A percentile compares a stretch with the other conserved stretches of the same genome.
Evolutionary conservation across 495 filamentous ascomycete genomes (phyloP).

Genomic region (Geoglossum glabrum): DNA sequence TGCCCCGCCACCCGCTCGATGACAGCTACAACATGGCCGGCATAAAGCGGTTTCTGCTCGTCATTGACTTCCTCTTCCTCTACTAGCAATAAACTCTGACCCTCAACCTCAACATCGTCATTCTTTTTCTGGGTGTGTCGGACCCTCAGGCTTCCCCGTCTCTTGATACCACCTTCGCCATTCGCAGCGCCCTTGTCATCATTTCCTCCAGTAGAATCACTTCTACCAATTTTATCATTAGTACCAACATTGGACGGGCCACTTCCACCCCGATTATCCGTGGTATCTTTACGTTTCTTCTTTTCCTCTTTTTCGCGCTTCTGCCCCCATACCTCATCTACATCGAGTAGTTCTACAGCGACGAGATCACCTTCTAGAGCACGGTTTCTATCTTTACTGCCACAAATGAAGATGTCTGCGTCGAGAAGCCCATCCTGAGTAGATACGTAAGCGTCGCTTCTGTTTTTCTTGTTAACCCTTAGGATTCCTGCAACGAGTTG

Average conservation of each 20-base stretch:
- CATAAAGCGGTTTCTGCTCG: constrained; percentile 91
- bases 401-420: constrained; percentile 98
- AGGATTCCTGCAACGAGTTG: constrained; percentile 92
- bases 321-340: constrained; percentile 95
- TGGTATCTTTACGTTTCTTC: constrained; percentile 98
- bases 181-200: constrained; percentile 38
- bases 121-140: constrained; percentile 99
- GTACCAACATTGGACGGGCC: constrained; percentile 40
- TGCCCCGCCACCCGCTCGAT: constrained; percentile 92
- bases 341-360: constrained; percentile 87
- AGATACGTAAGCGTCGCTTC: constrained; percentile 93
- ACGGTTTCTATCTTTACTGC: constrained; percentile 93
- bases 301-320: constrained; percentile 99
- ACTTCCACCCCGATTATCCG: constrained; percentile 58
- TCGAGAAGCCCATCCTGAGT: constrained; percentile 71
- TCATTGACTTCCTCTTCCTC: constrained; percentile 98
- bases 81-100: constrained; percentile 85
- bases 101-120: constrained; percentile 96
- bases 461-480: constrained; percentile 97
- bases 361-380: constrained; percentile 91
- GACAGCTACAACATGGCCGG: constrained; percentile 90
- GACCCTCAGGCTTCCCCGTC: constrained; percentile 85
- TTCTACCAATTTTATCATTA: constrained; percentile 36
- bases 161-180: constrained; percentile 62
- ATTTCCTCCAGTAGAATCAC: constrained; percentile 37